Percentiles rank a stretch among this genome's conserved stretches.
These are phyloP conservation scores for Angophora floribunda DNA, from an alignment of 345 rosid genomes.

Conservation along the genomic window DNA sequence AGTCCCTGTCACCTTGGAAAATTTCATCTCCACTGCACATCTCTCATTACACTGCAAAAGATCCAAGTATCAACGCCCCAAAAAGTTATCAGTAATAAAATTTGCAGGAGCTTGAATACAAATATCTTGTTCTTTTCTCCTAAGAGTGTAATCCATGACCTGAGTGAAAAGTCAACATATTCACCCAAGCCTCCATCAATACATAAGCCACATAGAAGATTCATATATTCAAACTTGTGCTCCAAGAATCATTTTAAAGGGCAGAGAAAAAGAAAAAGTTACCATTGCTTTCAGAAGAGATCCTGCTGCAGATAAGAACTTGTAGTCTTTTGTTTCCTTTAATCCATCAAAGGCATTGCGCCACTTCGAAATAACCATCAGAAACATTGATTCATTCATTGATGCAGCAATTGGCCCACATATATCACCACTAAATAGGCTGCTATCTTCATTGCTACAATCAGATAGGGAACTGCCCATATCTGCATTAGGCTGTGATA, in stretches of 20 bases:
- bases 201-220: neutral
- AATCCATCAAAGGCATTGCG: constrained; percentile 68
- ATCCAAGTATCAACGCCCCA: neutral
- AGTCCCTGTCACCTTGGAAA: neutral
- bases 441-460: constrained; percentile 24
- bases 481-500: constrained; percentile 30
- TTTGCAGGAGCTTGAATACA: neutral
- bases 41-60: neutral
- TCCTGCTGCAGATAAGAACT: constrained; percentile 71
- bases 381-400: constrained; percentile 85
- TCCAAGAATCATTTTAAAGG: neutral
- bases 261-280: neutral
- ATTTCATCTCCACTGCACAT: neutral
- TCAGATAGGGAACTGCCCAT: constrained; percentile 21
- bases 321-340: constrained; percentile 75
- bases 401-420: constrained; percentile 96
- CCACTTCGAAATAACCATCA: constrained; percentile 78
- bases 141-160: neutral
- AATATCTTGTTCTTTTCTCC: neutral
- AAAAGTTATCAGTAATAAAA: neutral
- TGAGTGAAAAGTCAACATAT: neutral
- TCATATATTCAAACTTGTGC: neutral
- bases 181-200: neutral
- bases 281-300: constrained; percentile 87
- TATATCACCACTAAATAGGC: constrained; percentile 51